These are phyloP conservation scores for Suillus subalutaceus DNA, from an alignment of 768 basidiomycete genomes.

Conservation along the genomic window DNA sequence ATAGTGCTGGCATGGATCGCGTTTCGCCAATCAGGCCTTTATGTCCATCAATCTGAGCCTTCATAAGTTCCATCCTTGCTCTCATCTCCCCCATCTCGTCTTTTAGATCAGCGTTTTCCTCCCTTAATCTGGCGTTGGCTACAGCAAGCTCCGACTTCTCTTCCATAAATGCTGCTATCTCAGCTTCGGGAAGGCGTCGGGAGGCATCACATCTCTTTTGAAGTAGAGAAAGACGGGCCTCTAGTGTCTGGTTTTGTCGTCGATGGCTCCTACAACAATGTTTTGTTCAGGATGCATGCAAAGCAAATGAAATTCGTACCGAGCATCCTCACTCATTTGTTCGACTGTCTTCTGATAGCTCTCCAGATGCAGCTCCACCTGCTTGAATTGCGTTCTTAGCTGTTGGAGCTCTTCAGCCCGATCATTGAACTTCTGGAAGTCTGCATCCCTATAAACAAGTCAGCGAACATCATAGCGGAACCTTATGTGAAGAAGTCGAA, in stretches of 20 bases:
- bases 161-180: constrained; percentile 46
- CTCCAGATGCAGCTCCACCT: constrained; percentile 67
- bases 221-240: constrained; percentile 53
- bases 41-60: constrained; percentile 54
- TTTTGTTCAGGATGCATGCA: not conserved
- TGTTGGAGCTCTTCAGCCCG: constrained; percentile 59
- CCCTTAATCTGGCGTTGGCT: constrained; percentile 54
- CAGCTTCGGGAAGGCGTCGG: constrained; percentile 38
- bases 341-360: constrained; percentile 56
- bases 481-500: constrained; percentile 30
- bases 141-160: constrained; percentile 51
- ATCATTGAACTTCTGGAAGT: constrained; percentile 71
- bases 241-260: constrained; percentile 63
- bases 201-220: constrained; percentile 45
- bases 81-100: constrained; percentile 68
- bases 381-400: constrained; percentile 60
- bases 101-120: constrained; percentile 57
- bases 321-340: constrained; percentile 58
- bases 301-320: constrained; percentile 42
- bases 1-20: constrained; percentile 40
- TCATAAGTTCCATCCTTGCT: constrained; percentile 71
- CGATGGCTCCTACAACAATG: constrained; percentile 49
- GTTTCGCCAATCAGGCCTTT: constrained; percentile 49
- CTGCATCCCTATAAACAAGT: constrained; percentile 59
- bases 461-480: constrained; percentile 14